phyloP scores from a whole-genome alignment of 2,329 filamentous ascomycete species.

The Curvularia sp. region DNA sequence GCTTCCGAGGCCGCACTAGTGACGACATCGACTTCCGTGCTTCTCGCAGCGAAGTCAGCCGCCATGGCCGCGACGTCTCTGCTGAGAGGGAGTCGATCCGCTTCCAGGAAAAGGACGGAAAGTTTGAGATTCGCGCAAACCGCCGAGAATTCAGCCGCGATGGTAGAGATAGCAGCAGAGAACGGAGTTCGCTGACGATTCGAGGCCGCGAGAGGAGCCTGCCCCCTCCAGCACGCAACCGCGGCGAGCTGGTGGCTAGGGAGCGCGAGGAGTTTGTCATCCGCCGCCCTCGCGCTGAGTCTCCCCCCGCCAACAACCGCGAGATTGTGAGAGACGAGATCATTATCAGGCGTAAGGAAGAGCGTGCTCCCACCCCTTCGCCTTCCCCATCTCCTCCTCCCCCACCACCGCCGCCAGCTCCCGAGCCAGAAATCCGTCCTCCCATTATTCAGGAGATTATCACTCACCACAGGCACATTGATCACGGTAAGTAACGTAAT shows the following conservation, averaged over 20 bases:
- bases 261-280: conserved; percentile 53
- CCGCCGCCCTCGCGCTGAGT: conserved; percentile 47
- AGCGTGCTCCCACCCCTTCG: conserved; percentile 60
- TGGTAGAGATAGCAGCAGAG: conserved; percentile 43
- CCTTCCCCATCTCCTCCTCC: conserved; percentile 57
- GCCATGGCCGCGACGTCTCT: conserved; percentile 33
- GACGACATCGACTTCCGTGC: conserved; percentile 45
- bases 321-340: conserved; percentile 50
- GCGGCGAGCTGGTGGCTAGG: conserved; percentile 48
- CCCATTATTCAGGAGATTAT: conserved; percentile 88
- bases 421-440: conserved; percentile 73
- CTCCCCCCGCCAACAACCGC: conserved; percentile 43
- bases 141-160: conserved; percentile 46
- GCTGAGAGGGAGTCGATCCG: conserved; percentile 40
- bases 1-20: conserved; percentile 52
- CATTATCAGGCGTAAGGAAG: conserved; percentile 56
- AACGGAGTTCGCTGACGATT: conserved; percentile 47
- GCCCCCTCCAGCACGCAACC: conserved; percentile 45
- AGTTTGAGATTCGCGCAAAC: conserved; percentile 50
- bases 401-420: conserved; percentile 58
- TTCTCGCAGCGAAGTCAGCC: conserved; percentile 32
- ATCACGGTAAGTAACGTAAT: conserved; percentile 70
- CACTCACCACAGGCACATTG: conserved; percentile 84
- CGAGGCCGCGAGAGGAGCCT: conserved; percentile 47
- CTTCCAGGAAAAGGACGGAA: conserved; percentile 47